These are phyloP conservation scores for Stachybotrys chlorohalonatus DNA, from an alignment of 2,329 filamentous ascomycete genomes.

Conservation along the genomic window DNA sequence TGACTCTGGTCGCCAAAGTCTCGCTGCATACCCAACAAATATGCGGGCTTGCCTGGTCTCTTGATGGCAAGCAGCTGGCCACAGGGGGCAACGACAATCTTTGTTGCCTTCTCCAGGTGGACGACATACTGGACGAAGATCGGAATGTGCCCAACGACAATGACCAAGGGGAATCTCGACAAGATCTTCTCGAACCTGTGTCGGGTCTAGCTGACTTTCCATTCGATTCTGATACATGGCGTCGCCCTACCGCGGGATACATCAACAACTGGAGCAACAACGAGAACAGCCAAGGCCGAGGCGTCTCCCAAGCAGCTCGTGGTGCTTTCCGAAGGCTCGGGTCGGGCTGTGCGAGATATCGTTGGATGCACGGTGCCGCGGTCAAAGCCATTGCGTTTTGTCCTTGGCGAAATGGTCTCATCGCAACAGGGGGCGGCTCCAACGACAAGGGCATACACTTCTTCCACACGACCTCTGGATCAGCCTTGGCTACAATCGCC, in stretches of 20 bases:
- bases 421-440: constrained; percentile 87
- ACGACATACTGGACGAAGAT: constrained; percentile 37
- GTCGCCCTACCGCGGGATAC: constrained; percentile 3
- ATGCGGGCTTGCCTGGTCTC: constrained; percentile 85
- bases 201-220: not conserved
- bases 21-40: constrained; percentile 79
- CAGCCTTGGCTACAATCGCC: constrained; percentile 79
- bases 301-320: constrained; percentile 5
- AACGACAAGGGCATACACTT: constrained; percentile 97
- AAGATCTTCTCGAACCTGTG: not conserved
- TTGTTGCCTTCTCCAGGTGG: constrained; percentile 70
- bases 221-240: not conserved
- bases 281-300: constrained; percentile 15
- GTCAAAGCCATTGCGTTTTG: constrained; percentile 97
- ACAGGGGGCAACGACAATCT: constrained; percentile 90
- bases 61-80: constrained; percentile 66
- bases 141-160: not conserved
- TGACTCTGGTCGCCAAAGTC: constrained; percentile 70
- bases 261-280: constrained; percentile 7
- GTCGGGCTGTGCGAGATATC: constrained; percentile 54
- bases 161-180: not conserved
- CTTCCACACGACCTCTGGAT: constrained; percentile 77
- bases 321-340: constrained; percentile 38
- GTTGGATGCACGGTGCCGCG: constrained; percentile 73
- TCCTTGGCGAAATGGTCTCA: constrained; percentile 78